phyloP scores from a whole-genome alignment of 2,329 filamentous ascomycete genomes.

The Cercospora berteroae region DNA sequence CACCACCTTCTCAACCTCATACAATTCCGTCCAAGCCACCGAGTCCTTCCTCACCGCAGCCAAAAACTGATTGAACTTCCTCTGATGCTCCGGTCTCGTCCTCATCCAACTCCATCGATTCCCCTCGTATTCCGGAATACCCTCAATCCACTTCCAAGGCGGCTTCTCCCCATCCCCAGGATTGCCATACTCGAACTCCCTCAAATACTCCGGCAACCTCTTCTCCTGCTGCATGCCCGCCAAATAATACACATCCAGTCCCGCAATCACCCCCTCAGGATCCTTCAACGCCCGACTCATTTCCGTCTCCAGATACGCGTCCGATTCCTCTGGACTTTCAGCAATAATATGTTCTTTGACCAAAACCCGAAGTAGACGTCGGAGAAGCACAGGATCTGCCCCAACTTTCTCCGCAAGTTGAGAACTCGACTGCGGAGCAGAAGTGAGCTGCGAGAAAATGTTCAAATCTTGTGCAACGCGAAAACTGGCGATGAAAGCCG shows the following conservation, averaged over 20 bases:
- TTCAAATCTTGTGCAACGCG: slow-evolving; percentile 16
- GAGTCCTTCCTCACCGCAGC: slow-evolving; percentile 9
- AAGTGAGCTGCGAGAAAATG: slow-evolving; percentile 12
- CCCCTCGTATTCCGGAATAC: slow-evolving; percentile 9
- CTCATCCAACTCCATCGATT: slow-evolving; percentile 14
- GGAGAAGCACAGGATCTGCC: slow-evolving; percentile 18
- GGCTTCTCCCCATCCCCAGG: slow-evolving; percentile 11
- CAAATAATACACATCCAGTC: slow-evolving; percentile 19
- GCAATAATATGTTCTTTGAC: slow-evolving; percentile 12
- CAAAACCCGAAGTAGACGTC: slow-evolving; percentile 17
- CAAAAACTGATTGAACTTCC: slow-evolving; percentile 19
- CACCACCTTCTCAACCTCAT: slow-evolving; percentile 2
- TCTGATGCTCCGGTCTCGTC: background rate
- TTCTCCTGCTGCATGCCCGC: slow-evolving; percentile 8
- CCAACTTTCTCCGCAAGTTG: slow-evolving; percentile 11
- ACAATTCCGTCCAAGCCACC: slow-evolving; percentile 14
- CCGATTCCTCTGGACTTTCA: slow-evolving; percentile 4
- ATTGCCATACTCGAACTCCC: slow-evolving; percentile 13
- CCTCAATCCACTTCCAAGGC: slow-evolving; percentile 19
- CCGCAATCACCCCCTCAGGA: slow-evolving; percentile 13
- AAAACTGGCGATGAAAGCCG: slow-evolving; percentile 6
- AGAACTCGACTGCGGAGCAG: background rate
- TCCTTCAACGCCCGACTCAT: slow-evolving; percentile 17
- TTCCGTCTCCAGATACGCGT: slow-evolving; percentile 14
- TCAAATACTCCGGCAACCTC: slow-evolving; percentile 20